Conservation (phyloP, 1,284 basidiomycete species). For the Melampsora larici-populina region DNA sequence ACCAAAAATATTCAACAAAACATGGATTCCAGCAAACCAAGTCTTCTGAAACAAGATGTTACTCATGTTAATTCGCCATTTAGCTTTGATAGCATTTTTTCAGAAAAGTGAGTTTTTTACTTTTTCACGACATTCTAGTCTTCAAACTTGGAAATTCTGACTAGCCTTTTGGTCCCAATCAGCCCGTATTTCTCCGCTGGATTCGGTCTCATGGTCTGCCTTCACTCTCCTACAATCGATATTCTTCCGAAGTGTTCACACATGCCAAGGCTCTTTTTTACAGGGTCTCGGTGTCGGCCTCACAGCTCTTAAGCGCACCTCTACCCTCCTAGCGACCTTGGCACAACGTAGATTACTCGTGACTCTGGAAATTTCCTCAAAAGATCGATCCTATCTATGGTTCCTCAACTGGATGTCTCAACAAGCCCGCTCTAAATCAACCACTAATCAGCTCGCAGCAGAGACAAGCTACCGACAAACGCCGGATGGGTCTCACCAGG, state of each 20-base stretch:
- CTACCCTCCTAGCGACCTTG: conserved; percentile 67
- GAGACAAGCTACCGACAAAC: conserved; percentile 85
- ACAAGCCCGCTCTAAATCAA: conserved; percentile 55
- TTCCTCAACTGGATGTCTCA: conserved; percentile 94
- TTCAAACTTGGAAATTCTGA: not conserved
- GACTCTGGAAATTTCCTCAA: conserved; percentile 91
- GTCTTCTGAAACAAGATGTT: no score
- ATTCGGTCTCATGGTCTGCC: conserved; percentile 83
- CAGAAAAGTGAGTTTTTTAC: conserved; percentile 3
- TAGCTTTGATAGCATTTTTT: not conserved
- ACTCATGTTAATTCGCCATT: not conserved
- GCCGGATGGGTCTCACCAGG: conserved; percentile 80
- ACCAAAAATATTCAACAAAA: no score
- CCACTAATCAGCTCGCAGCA: conserved; percentile 79
- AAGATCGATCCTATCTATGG: conserved; percentile 93
- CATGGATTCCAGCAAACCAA: no score
- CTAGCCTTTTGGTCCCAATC: not conserved
- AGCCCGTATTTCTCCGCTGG: conserved; percentile 95
- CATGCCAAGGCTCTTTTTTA: not conserved
- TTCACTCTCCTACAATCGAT: conserved; percentile 20
- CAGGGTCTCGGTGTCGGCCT: conserved; percentile 82
- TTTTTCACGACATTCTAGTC: not conserved
- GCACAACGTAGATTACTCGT: conserved; percentile 88
- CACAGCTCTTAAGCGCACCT: conserved; percentile 68
- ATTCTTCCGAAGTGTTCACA: not conserved